phyloP scores from a whole-genome alignment of 2,329 filamentous ascomycete genomes.

The Colletotrichum acutatum region DNA sequence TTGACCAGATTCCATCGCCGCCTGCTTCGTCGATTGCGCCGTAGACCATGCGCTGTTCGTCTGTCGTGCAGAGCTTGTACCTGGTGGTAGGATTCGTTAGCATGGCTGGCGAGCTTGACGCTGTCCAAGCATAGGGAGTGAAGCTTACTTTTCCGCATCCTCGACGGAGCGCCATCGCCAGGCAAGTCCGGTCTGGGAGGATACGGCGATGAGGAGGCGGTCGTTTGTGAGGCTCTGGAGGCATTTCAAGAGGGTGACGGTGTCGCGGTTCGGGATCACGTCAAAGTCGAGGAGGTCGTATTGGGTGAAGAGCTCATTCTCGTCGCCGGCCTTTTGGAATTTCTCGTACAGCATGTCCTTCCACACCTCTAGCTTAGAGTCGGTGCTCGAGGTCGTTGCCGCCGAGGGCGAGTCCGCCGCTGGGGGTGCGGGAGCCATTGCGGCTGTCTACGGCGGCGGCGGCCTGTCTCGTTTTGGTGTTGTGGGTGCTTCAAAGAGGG shows the following conservation, averaged over 20 bases:
- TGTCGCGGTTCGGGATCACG: constrained; percentile 67
- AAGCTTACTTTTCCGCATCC: constrained; percentile 70
- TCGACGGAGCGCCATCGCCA: constrained; percentile 70
- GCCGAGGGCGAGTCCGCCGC: constrained; percentile 30
- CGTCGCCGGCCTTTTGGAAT: constrained; percentile 60
- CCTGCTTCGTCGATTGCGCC: constrained; percentile 88
- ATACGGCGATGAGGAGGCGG: constrained; percentile 65
- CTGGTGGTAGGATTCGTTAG: constrained; percentile 46
- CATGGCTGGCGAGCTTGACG: too few relatives aligned
- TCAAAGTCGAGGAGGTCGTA: constrained; percentile 67
- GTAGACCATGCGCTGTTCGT: constrained; percentile 88
- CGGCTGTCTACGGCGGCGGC: constrained; percentile 5
- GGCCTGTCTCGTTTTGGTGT: background rate
- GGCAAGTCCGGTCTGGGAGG: constrained; percentile 55
- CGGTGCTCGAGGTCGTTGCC: constrained; percentile 36
- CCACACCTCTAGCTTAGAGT: constrained; percentile 59
- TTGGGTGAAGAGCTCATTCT: constrained; percentile 65
- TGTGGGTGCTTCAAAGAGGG: background rate
- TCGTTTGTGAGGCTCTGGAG: constrained; percentile 70
- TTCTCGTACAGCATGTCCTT: constrained; percentile 69
- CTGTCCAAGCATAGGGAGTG: background rate
- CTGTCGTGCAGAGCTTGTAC: constrained; percentile 69
- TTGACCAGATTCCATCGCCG: constrained; percentile 89
- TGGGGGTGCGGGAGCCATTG: constrained; percentile 26
- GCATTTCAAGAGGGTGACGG: constrained; percentile 64